Evolutionary conservation across 345 rosid species (phyloP), one percentile per base, ranked within the genome.

Genomic region (Litchi chinensis): DNA sequence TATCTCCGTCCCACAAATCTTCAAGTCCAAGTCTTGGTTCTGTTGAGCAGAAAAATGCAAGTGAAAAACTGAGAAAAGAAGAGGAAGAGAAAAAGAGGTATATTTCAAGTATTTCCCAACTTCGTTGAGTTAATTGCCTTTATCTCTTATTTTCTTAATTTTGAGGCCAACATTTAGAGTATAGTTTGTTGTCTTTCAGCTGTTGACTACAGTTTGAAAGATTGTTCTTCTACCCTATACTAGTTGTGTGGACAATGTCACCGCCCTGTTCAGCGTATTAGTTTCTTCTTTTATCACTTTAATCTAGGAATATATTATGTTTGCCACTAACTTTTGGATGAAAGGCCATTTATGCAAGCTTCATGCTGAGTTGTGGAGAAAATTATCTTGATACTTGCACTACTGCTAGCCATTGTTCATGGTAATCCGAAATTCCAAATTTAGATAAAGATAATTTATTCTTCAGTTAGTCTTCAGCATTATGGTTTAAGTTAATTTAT

Each of bases 41-140:
- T 68, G 77, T 86, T 80, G 95, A 94, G 86, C 88, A 68, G 70
- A 94, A 86, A 84, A 88, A 80, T 90, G 89, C 83, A 57, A 86
- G 62, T 83, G 92, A 91, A 86, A 88, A 90, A 82, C 72, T 90
- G 85, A 91, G 82, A 86, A 89, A 87, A 85, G 98, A 93, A 85
- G 98, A 91, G 79, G 98, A 92, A 84, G 94, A 91, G 85, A 92
- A 87, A 82, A 96, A 87, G 88, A 94, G 99, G 99, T 96, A 91
- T 80, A 85, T 73, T 48, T 67, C 6, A 63, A 60, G 63, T 62
- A 41, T 18, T 65, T 68, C 18, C 37, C 70, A 57, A 77, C 68
- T 74, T 43, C 65, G 43, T 67, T 22, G 28, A 13, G 48, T 28
- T 59, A 68, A 10, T 37, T 59, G 50, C 24, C 52, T 28, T 48